Percentiles rank a stretch among this genome's conserved stretches.
These are phyloP conservation scores for Neocatenulostroma microsporum DNA, from an alignment of 2,329 filamentous ascomycete species.

Conservation along the genomic window DNA sequence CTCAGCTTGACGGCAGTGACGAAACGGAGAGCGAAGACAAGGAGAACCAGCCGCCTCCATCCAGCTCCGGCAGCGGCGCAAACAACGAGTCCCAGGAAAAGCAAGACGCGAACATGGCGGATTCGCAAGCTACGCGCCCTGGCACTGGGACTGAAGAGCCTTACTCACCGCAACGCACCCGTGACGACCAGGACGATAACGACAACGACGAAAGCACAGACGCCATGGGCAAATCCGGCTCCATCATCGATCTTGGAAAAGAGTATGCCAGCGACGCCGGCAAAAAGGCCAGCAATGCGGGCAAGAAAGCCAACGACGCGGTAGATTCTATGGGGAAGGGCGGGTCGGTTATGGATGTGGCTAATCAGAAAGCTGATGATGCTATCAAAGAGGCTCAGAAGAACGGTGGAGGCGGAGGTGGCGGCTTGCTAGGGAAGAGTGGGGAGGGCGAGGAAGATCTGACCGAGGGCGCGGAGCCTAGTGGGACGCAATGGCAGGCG, in stretches of 20 bases:
- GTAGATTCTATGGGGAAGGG: neutral
- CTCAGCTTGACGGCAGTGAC: neutral
- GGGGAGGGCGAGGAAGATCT: neutral
- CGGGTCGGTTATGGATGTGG: neutral
- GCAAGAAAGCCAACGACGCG: neutral
- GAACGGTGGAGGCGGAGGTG: too few species aligned
- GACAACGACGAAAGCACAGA: conserved; percentile 18
- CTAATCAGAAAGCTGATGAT: too few species aligned
- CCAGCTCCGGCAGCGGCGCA: neutral
- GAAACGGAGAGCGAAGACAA: conserved; percentile 7
- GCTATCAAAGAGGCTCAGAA: too few species aligned
- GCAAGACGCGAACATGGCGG: conserved; percentile 21
- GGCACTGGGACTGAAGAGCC: conserved; percentile 8
- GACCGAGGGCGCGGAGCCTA: conserved; percentile 2
- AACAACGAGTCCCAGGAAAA: conserved; percentile 15
- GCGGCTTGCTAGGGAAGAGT: too few species aligned
- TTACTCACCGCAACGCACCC: too few species aligned
- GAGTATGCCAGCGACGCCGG: conserved; percentile 15
- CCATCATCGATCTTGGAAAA: conserved; percentile 19
- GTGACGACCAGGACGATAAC: conserved; percentile 3
- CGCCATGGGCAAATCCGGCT: conserved; percentile 24
- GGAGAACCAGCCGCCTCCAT: neutral
- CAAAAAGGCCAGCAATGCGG: conserved; percentile 3
- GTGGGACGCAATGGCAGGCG: conserved; percentile 3
- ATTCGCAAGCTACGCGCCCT: conserved; percentile 13